These are phyloP conservation scores for Coriolopsis trogii DNA, from an alignment of 1,284 basidiomycete genomes.

Conservation along the genomic window DNA sequence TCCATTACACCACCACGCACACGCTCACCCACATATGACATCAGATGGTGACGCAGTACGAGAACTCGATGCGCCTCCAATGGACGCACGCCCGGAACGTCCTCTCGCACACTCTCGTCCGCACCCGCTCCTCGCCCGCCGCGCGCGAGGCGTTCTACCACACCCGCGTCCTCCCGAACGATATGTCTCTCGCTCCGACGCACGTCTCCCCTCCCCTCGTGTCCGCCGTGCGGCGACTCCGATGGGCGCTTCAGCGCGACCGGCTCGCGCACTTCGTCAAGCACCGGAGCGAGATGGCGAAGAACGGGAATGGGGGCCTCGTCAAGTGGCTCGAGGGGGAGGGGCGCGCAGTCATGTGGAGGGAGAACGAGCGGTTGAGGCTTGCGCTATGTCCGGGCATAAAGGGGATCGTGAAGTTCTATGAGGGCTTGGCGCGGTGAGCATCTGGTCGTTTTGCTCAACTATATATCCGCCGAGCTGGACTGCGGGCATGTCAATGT, in stretches of 20 bases:
- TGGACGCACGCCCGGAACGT: constrained; percentile 51
- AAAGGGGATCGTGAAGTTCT: constrained; percentile 57
- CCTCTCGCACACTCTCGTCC: constrained; percentile 49
- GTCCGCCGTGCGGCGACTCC: constrained; percentile 56
- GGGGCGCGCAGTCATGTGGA: constrained; percentile 42
- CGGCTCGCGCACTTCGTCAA: constrained; percentile 55
- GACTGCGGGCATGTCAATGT: too few relatives aligned
- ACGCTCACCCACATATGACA: background rate
- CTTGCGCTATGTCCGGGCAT: constrained; percentile 69
- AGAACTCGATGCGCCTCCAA: constrained; percentile 51
- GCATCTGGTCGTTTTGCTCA: background rate
- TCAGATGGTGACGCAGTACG: constrained; percentile 63
- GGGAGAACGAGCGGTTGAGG: constrained; percentile 63
- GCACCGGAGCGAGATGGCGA: constrained; percentile 32
- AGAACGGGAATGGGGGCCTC: constrained; percentile 40
- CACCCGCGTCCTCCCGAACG: constrained; percentile 53
- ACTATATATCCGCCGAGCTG: too few relatives aligned
- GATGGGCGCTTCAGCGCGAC: constrained; percentile 63
- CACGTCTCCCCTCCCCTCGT: constrained; percentile 55
- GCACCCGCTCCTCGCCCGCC: constrained; percentile 39
- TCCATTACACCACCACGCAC: constrained; percentile 7
- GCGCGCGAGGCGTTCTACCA: constrained; percentile 42
- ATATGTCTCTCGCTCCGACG: constrained; percentile 42
- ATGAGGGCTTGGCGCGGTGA: constrained; percentile 43
- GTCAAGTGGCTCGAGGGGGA: constrained; percentile 58